A percentile compares a stretch with the other conserved stretches of the same genome.
phyloP scores from a whole-genome alignment of 495 filamentous ascomycete genomes.

The Hyaloscypha variabilis region DNA sequence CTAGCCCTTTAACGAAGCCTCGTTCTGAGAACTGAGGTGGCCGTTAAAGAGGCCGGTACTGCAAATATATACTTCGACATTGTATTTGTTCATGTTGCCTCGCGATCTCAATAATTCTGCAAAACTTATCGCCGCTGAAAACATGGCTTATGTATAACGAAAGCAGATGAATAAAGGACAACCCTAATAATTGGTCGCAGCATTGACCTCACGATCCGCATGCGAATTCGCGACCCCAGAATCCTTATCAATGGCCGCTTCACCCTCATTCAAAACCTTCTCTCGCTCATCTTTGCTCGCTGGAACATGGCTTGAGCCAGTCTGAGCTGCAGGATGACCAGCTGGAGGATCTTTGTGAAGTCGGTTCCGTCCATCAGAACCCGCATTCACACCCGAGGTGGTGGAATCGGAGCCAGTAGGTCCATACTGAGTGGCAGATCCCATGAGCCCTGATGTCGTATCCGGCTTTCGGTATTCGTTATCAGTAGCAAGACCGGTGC shows the following conservation, averaged over 20 bases:
- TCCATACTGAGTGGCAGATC: neutral
- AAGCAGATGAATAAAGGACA: neutral
- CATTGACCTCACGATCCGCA: neutral
- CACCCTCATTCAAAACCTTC: neutral
- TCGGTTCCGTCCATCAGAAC: conserved; percentile 14
- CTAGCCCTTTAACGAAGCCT: too few species aligned
- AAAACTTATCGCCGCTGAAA: too few species aligned
- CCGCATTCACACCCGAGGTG: neutral
- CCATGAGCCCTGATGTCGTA: neutral
- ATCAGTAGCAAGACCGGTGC: conserved; percentile 1
- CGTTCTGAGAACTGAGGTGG: too few species aligned
- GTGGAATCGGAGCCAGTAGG: neutral
- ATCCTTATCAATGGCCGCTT: neutral
- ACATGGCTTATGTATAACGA: too few species aligned
- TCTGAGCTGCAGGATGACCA: neutral
- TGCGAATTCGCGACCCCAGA: neutral
- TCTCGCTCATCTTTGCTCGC: too few species aligned
- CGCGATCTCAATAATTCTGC: too few species aligned
- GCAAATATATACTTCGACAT: too few species aligned
- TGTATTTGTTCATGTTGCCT: too few species aligned
- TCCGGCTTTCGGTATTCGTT: conserved; percentile 5
- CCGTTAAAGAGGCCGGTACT: too few species aligned
- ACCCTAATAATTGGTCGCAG: neutral
- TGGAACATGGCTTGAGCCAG: neutral
- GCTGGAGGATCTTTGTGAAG: conserved; percentile 21